phyloP scores from a whole-genome alignment of 441 rosid species.

The Syzygium malaccense region DNA sequence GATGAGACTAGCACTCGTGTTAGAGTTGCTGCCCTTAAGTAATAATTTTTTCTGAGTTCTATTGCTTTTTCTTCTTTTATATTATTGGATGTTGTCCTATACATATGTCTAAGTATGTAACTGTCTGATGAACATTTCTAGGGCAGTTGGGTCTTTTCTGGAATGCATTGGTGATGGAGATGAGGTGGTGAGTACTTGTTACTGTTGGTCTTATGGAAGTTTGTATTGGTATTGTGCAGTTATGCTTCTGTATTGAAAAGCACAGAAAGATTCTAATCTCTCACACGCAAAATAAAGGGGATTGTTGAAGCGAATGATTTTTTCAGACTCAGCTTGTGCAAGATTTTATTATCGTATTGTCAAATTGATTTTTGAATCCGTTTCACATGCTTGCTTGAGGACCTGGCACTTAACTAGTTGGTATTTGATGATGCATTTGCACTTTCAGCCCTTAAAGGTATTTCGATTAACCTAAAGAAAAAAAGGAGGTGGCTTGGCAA shows the following conservation, averaged over 20 bases:
- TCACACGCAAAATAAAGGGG: not conserved
- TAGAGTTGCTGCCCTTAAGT: slow-evolving; percentile 98
- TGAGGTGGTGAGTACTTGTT: slow-evolving; percentile 68
- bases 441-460: not conserved
- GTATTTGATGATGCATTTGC: not conserved
- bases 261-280: not conserved
- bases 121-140: slow-evolving; percentile 17
- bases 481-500: not conserved
- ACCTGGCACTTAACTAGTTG: not conserved
- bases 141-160: slow-evolving; percentile 98
- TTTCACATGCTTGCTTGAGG: not conserved
- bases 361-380: not conserved
- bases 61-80: not conserved
- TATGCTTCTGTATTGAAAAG: not conserved
- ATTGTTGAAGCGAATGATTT: not conserved
- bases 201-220: not conserved
- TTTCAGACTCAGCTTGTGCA: not conserved
- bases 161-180: slow-evolving; percentile 80
- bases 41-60: slow-evolving; percentile 2
- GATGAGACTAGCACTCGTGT: slow-evolving; percentile 94
- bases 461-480: not conserved
- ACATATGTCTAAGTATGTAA: not conserved
- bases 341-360: not conserved
- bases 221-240: not conserved
- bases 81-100: slow-evolving; percentile 1